Percentiles rank a stretch among this genome's conserved stretches.
phyloP scores from a whole-genome alignment of 768 basidiomycete species.

The Artomyces pyxidatus region DNA sequence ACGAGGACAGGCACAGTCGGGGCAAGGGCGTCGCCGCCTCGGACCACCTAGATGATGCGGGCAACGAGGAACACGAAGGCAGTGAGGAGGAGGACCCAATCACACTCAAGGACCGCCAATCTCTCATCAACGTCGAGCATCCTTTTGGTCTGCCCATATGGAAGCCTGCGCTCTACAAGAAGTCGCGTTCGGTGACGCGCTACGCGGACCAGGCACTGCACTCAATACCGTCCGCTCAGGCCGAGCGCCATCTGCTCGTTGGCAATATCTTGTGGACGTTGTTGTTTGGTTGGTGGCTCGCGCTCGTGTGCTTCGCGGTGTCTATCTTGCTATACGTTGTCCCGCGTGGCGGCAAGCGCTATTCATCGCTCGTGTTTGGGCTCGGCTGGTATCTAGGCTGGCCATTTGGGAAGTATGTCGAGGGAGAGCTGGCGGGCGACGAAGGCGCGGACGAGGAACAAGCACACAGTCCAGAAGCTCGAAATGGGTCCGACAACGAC shows the following conservation, averaged over 20 bases:
- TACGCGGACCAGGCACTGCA: conserved; percentile 94
- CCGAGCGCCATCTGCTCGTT: conserved; percentile 85
- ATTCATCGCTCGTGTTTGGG: conserved; percentile 81
- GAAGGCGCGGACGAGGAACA: conserved; percentile 25
- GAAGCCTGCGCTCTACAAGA: conserved; percentile 99
- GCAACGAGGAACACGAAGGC: conserved; percentile 24
- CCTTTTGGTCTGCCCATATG: conserved; percentile 99
- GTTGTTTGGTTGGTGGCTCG: conserved; percentile 92
- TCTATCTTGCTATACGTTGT: conserved; percentile 63
- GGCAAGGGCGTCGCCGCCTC: conserved; percentile 27
- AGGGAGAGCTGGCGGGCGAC: conserved; percentile 52
- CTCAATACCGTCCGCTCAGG: conserved; percentile 84
- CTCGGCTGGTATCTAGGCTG: conserved; percentile 94
- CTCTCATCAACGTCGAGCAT: conserved; percentile 97
- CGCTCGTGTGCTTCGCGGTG: conserved; percentile 57
- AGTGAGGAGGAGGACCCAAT: conserved; percentile 71
- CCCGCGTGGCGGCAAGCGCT: conserved; percentile 76
- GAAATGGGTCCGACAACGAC: conserved; percentile 26
- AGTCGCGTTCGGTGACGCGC: conserved; percentile 91
- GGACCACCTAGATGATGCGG: conserved; percentile 28
- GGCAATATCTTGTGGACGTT: conserved; percentile 92
- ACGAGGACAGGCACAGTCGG: conserved; percentile 27
- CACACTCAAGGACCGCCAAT: conserved; percentile 92
- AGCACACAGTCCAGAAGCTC: conserved; percentile 29
- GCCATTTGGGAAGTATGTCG: conserved; percentile 99